Conservation (phyloP, 371 early-diverging fungal species). For the Mucor irregularis region DNA sequence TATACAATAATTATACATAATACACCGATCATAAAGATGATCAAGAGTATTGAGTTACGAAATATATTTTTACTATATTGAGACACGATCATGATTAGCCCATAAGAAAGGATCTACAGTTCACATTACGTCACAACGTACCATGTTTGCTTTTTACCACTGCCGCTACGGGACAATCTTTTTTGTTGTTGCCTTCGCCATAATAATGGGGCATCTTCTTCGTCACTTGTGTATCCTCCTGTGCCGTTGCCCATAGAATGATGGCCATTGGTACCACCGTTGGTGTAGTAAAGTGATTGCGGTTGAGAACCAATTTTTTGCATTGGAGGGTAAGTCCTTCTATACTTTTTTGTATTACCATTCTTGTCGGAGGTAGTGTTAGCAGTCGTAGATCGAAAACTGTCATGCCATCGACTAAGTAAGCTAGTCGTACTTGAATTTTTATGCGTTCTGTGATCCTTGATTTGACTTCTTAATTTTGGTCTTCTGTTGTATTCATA, state of each 20-base stretch:
- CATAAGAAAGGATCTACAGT: too few relatives aligned
- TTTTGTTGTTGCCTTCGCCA: slow-evolving; percentile 7
- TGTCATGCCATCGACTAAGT: slow-evolving; percentile 11
- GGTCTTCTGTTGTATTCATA: slow-evolving; percentile 17
- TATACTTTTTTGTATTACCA: neutral
- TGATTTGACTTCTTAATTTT: slow-evolving; percentile 14
- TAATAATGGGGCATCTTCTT: slow-evolving; percentile 38
- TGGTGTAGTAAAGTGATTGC: slow-evolving; percentile 6
- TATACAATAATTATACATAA: slow-evolving; percentile 14
- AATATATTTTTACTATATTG: neutral
- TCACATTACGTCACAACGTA: too few relatives aligned
- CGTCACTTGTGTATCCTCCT: slow-evolving; percentile 47
- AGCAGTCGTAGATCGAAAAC: slow-evolving; percentile 2
- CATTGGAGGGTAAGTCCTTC: neutral
- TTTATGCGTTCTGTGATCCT: neutral
- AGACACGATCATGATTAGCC: too few relatives aligned
- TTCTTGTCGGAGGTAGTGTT: neutral
- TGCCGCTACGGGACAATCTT: neutral
- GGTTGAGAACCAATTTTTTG: neutral
- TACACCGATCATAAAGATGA: neutral
- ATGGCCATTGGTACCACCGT: slow-evolving; percentile 15
- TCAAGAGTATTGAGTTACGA: neutral
- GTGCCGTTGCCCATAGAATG: too few relatives aligned
- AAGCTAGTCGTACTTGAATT: slow-evolving; percentile 5
- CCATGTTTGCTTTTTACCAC: neutral